Base-by-base conservation (phyloP, 23 red algal genomes). In the Gracilaria gracilis region DNA sequence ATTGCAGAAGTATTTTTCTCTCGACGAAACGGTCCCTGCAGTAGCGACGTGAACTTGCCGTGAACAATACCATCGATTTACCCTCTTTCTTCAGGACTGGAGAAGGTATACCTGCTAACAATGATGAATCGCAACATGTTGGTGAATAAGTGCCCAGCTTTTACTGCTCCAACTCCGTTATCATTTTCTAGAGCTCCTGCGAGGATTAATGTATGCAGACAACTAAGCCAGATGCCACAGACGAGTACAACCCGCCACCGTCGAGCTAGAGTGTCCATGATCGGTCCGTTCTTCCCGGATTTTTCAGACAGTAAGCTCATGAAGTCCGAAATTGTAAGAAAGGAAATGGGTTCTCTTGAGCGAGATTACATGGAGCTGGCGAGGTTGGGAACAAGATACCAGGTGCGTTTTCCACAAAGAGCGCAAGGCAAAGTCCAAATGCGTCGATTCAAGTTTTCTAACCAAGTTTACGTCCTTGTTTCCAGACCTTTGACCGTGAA, bases 271-370 rank as follows among this genome's bases (percentile, higher is more conserved):
- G 54, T 82, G 3, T 65, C 54, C 28, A 90, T 90, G 87, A 48
- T 90, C 9, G 87, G 87, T 25, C 87, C 87, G 21, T 90, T 90
- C 71, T 90, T 90, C 57, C 87, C 87, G 21, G 76, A 90, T 25
- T 69, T 90, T 28, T 50, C 57, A 20, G 57, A 71, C 34, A 90
- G 71, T 58, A 90, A 90, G 58, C 61, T 90, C n/a, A 80, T 90
- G 74, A 79, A 90, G 57, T 90, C 87, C 2, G 87, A 90, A 54
- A 90, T 90, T 4, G 87, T 90, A 42, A 73, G 87, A 51, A 90
- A 90, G 16, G 87, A 90, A 90, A 90, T 90, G 87, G 72, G 57
- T 39, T 79, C 87, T 15, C 58, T 90, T 38, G 87, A 90, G 42
- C 54, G 59, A 9, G 87, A 90, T 47, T 90, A 90, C 44, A 12